Conservation (phyloP, 345 rosid species). For the Eucalyptus tenuipes region DNA sequence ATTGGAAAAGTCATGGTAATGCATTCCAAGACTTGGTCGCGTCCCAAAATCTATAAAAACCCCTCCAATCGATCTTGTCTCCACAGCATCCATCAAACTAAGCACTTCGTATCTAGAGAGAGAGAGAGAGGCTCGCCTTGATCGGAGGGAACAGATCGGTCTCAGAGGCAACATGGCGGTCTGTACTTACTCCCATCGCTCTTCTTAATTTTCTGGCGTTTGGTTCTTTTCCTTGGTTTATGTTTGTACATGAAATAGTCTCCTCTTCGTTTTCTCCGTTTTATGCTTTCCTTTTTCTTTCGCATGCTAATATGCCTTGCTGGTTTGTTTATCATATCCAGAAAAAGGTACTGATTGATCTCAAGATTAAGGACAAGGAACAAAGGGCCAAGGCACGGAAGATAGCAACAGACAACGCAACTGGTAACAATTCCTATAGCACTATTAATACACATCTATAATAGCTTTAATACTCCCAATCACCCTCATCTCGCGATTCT, state of each 20-base stretch:
- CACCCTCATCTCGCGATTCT: neutral
- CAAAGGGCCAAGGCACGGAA: neutral
- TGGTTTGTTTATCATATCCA: neutral
- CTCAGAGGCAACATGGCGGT: neutral
- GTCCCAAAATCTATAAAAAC: no score
- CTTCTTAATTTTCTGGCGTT: neutral
- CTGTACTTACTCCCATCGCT: neutral
- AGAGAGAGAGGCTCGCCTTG: neutral
- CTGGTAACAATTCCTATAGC: neutral
- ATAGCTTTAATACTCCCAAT: neutral
- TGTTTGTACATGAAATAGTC: neutral
- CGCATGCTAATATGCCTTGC: neutral
- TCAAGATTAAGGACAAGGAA: neutral
- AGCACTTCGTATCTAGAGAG: neutral
- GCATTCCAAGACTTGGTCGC: no score
- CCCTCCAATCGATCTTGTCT: no score
- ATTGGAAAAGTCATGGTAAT: neutral
- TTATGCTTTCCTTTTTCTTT: neutral
- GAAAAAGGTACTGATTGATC: neutral
- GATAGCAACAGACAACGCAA: neutral
- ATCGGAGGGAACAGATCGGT: neutral
- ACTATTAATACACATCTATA: neutral
- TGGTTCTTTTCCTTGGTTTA: neutral
- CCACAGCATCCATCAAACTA: neutral
- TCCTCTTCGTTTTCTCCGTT: neutral